Percentiles rank a stretch among this genome's conserved stretches.
phyloP scores from a whole-genome alignment of 2,329 filamentous ascomycete species.

The Achaetomium macrosporum region DNA sequence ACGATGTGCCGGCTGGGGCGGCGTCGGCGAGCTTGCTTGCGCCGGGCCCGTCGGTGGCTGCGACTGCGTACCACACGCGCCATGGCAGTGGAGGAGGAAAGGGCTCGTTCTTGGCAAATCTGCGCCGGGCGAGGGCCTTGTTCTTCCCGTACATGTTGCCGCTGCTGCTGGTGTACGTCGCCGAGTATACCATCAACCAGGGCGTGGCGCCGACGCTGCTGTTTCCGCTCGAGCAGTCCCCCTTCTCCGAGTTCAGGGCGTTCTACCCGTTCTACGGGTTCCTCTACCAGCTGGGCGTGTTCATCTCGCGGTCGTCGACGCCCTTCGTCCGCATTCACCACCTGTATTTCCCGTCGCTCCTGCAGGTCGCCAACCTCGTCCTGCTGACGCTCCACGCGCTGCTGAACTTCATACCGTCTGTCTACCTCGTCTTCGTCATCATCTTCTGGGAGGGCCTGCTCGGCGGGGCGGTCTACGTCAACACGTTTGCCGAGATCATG shows the following conservation, averaged over 20 bases:
- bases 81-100: conserved; percentile 14
- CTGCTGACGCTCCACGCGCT: conserved; percentile 72
- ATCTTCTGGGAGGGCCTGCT: conserved; percentile 93
- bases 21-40: conserved; percentile 46
- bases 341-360: conserved; percentile 73
- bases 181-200: conserved; percentile 97
- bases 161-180: conserved; percentile 84
- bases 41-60: conserved; percentile 36
- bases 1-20: conserved; percentile 32
- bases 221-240: conserved; percentile 70
- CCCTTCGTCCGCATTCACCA: conserved; percentile 77
- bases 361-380: conserved; percentile 74
- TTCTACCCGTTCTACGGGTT: conserved; percentile 96
- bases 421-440: conserved; percentile 78
- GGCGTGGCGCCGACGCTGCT: conserved; percentile 85
- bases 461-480: conserved; percentile 89
- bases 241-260: conserved; percentile 73
- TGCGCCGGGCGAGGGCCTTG: conserved; percentile 62
- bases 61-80: conserved; percentile 33
- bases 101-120: conserved; percentile 39
- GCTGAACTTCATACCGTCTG: conserved; percentile 72
- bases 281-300: conserved; percentile 91
- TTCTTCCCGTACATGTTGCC: conserved; percentile 85
- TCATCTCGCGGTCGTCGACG: conserved; percentile 85
- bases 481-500: conserved; percentile 90